Percentiles rank a stretch among this genome's conserved stretches.
Conservation (phyloP, 2,329 filamentous ascomycete genomes). For the Didymella lethalis region DNA sequence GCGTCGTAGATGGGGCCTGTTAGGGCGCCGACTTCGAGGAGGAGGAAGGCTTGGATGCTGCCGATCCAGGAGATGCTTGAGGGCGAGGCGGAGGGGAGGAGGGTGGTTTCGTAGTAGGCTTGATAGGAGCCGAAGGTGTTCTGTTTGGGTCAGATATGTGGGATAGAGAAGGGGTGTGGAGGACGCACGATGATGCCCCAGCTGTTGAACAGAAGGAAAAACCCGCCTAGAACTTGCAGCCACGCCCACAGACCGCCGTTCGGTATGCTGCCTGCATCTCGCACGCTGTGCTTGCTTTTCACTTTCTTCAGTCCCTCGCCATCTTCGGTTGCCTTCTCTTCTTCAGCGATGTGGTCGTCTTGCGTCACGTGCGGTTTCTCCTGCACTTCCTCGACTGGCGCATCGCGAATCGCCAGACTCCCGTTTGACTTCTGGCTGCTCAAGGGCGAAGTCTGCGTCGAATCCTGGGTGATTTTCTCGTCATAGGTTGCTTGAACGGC, state of each 20-base stretch:
- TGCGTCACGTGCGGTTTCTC: conserved; percentile 28
- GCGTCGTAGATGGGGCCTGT: conserved; percentile 60
- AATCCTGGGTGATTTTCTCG: conserved; percentile 26
- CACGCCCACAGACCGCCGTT: conserved; percentile 58
- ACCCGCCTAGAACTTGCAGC: conserved; percentile 58
- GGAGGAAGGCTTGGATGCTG: conserved; percentile 57
- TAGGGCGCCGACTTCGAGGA: conserved; percentile 56
- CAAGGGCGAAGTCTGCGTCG: conserved; percentile 18
- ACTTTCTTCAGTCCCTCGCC: conserved; percentile 30
- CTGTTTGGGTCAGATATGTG: not conserved
- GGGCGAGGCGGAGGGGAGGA: conserved; percentile 51
- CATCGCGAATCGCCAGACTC: conserved; percentile 17
- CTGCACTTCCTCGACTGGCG: conserved; percentile 19
- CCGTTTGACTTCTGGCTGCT: conserved; percentile 26
- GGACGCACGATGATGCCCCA: conserved; percentile 52
- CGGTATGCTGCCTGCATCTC: conserved; percentile 54
- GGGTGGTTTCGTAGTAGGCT: conserved; percentile 56
- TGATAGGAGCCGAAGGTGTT: conserved; percentile 60
- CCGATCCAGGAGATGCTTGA: conserved; percentile 60
- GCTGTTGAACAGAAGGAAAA: conserved; percentile 59
- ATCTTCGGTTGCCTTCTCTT: not conserved
- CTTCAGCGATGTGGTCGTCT: conserved; percentile 6
- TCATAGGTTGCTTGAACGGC: conserved; percentile 19
- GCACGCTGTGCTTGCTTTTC: conserved; percentile 45
- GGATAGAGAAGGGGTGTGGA: not conserved